Base-by-base conservation (phyloP, 2,329 filamentous ascomycete genomes). In the Tolypocladium guangdongense region DNA sequence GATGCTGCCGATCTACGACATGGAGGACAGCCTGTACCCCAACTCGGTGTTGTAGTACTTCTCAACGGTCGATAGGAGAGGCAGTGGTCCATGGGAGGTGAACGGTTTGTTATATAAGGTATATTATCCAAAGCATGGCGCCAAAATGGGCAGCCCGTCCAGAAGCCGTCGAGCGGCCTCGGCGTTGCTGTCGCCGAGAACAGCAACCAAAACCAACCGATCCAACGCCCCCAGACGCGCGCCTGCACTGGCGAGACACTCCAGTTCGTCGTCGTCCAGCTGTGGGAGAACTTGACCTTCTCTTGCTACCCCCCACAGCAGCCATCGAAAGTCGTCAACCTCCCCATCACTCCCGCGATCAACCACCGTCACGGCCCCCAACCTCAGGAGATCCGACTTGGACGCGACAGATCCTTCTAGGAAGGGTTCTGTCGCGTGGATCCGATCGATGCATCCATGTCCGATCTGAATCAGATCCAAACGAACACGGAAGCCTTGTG, bases 401-500 rank as follows among this genome's bases (percentile, higher is more conserved):
- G 53, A 54, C 32, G 53, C 53, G 32, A 54, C 41, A 32, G 49
- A 51, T 27, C 30, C 49, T 30, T 41, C 53, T 18, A 37, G 22
- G 30, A 55, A 51, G n/a, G 51, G 51, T 32, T 55, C 51, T 35
- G 51, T 27, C 14, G 32, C 49, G 47, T 50, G 22, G 41, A 52
- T 38, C 30, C 41, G 45, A 11, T 52, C 51, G 41, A 52, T 38
- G 51, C 27, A 52, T 27, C 54, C 54, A 10, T 38, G 22, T 20
- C 54, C 54, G 18, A 55, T 50, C 27, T 51, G 24, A 33, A 55
- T 55, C 18, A 55, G 45, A 33, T 55, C 54, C 14, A 55, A n/a
- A 10, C 54, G 45, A 30, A 55, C 38, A 27, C 45, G 54, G 47
- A 55, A 55, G 43, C 47, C 51, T 51, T 51, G 51, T n/a, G 54